Conservation (phyloP, 1,139 yeast species). For the Hyphopichia khmerensis region DNA sequence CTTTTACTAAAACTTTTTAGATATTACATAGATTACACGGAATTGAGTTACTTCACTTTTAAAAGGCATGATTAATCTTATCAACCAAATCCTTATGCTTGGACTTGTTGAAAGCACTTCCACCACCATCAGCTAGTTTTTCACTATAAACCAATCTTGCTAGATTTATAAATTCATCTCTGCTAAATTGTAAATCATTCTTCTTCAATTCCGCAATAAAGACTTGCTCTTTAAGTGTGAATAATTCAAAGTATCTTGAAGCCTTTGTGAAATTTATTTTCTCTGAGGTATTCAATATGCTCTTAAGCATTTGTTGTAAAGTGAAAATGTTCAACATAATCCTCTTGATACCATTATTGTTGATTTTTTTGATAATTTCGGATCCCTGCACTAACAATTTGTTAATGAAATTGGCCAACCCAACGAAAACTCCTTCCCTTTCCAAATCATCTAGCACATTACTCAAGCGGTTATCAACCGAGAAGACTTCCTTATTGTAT, state of each 20-base stretch:
- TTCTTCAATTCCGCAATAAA: conserved; percentile 23
- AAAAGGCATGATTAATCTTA: conserved; percentile 17
- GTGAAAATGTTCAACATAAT: conserved; percentile 68
- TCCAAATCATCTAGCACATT: conserved; percentile 26
- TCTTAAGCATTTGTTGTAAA: conserved; percentile 73
- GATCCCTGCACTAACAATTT: conserved; percentile 61
- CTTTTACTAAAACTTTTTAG: too few relatives aligned
- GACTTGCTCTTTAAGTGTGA: conserved; percentile 42
- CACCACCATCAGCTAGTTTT: conserved; percentile 42
- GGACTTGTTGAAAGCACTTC: conserved; percentile 38
- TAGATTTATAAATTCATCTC: conserved; percentile 31
- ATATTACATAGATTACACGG: conserved; percentile 13
- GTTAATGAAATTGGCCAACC: conserved; percentile 59
- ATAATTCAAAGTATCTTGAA: conserved; percentile 57
- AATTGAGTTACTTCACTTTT: too few relatives aligned
- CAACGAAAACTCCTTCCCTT: conserved; percentile 40
- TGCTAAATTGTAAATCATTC: conserved; percentile 16
- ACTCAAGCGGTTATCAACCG: conserved; percentile 43
- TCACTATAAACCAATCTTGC: conserved; percentile 46
- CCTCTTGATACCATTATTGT: conserved; percentile 65
- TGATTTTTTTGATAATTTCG: conserved; percentile 52
- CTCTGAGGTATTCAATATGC: conserved; percentile 55
- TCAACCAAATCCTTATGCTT: conserved; percentile 39
- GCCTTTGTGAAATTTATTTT: conserved; percentile 60
- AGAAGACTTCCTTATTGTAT: conserved; percentile 58